Conservation (phyloP, 2,329 filamentous ascomycete species). For the Dactylonectria estremocensis region DNA sequence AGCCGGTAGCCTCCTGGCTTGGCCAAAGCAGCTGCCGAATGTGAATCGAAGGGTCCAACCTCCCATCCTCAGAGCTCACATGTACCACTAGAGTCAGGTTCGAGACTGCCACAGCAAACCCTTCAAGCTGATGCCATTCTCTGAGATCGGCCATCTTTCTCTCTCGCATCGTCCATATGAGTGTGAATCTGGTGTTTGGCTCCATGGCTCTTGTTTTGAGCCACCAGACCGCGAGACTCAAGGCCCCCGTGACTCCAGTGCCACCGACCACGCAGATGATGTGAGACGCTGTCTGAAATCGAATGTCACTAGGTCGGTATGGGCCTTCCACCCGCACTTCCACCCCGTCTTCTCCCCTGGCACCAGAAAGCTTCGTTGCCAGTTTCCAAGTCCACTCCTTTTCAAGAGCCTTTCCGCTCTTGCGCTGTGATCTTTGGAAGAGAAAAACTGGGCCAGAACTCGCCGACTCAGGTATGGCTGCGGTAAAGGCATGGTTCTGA, state of each 20-base stretch:
- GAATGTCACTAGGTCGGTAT: slow-evolving; percentile 10
- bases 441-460: slow-evolving; percentile 20
- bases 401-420: not conserved
- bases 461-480: slow-evolving; percentile 7
- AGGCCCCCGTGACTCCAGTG: slow-evolving; percentile 19
- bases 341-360: not conserved
- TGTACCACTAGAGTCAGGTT: slow-evolving; percentile 13
- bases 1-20: not conserved
- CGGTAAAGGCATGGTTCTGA: slow-evolving; percentile 31
- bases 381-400: slow-evolving; percentile 32
- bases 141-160: slow-evolving; percentile 9
- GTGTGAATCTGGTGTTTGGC: slow-evolving; percentile 12
- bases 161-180: slow-evolving; percentile 24
- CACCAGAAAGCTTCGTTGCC: not conserved
- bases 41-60: slow-evolving; percentile 9
- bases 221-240: slow-evolving; percentile 23
- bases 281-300: slow-evolving; percentile 21
- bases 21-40: slow-evolving; percentile 10
- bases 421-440: slow-evolving; percentile 20
- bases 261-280: slow-evolving; percentile 29
- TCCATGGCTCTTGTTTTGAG: slow-evolving; percentile 7
- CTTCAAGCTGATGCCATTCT: slow-evolving; percentile 20
- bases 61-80: slow-evolving; percentile 13
- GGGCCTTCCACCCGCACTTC: slow-evolving; percentile 22
- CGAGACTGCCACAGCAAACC: not conserved